phyloP scores from a whole-genome alignment of 441 rosid species.

The Theobroma grandiflorum region DNA sequence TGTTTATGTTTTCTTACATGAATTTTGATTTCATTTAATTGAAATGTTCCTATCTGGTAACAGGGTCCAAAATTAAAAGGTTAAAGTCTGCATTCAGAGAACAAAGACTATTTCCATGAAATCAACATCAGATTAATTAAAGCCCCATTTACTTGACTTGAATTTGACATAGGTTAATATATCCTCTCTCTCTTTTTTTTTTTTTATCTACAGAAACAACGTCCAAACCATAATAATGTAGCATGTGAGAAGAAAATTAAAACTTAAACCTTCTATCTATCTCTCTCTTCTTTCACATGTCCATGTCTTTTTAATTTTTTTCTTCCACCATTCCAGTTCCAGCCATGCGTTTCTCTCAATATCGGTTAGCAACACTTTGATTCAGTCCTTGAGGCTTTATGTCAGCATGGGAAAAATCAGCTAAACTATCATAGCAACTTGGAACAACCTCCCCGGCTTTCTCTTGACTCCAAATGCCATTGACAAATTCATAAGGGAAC shows the following conservation, averaged over 20 bases:
- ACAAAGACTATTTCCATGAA: background rate
- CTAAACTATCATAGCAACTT: constrained; percentile 26
- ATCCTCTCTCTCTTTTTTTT: background rate
- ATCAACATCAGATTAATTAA: constrained; percentile 16
- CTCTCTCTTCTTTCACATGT: background rate
- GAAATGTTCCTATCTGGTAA: background rate
- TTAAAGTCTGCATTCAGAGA: constrained; percentile 17
- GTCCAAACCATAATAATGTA: background rate
- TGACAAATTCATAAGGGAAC: constrained; percentile 30
- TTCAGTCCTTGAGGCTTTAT: constrained; percentile 27
- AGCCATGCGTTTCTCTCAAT: background rate
- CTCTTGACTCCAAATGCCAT: constrained; percentile 34
- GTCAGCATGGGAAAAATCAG: constrained; percentile 32
- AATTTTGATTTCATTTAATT: background rate
- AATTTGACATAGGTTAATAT: constrained; percentile 6
- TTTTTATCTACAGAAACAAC: background rate
- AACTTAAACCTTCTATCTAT: background rate
- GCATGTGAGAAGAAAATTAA: background rate
- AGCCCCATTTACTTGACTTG: background rate
- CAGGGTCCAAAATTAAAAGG: constrained; percentile 5
- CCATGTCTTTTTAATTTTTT: background rate
- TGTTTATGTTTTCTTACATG: background rate
- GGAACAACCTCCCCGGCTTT: constrained; percentile 22
- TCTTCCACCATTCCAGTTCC: background rate
- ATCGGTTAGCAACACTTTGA: constrained; percentile 33